Evolutionary conservation across 768 basidiomycete species (phyloP).

Genomic region (Suillus americanus): DNA sequence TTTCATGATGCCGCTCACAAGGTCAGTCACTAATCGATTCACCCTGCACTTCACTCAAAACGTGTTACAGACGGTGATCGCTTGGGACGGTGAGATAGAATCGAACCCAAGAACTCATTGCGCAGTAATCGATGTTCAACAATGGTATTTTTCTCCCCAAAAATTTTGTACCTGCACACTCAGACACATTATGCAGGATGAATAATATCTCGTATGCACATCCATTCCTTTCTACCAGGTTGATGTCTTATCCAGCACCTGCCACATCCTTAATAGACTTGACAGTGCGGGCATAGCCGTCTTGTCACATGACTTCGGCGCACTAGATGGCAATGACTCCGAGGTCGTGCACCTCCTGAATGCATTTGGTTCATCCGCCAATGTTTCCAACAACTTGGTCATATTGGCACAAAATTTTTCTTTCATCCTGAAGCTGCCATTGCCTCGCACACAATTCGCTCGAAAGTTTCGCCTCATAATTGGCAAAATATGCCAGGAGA

Average conservation of each 20-base stretch:
- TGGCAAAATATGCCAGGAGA: constrained; percentile 32
- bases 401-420: constrained; percentile 31
- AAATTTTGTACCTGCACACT: not conserved
- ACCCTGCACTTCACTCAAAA: not conserved
- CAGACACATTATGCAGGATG: not conserved
- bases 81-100: not conserved
- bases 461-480: constrained; percentile 28
- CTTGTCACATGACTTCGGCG: constrained; percentile 45
- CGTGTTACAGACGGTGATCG: not conserved
- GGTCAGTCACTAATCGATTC: constrained; percentile 24
- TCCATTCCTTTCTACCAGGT: not conserved
- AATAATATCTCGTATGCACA: not conserved
- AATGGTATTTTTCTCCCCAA: not conserved
- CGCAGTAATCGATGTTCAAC: not conserved
- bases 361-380: constrained; percentile 17
- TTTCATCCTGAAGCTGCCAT: constrained; percentile 31
- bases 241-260: not conserved
- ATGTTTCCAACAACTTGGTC: constrained; percentile 8
- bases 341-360: constrained; percentile 29
- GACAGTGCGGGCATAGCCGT: constrained; percentile 47
- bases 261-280: constrained; percentile 33
- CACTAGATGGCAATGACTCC: constrained; percentile 35
- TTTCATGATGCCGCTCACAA: constrained; percentile 55
- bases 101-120: not conserved
- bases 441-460: constrained; percentile 22